Evolutionary conservation across 306 rosid genomes (phyloP).

Genomic region (Inga oerstediana): DNA sequence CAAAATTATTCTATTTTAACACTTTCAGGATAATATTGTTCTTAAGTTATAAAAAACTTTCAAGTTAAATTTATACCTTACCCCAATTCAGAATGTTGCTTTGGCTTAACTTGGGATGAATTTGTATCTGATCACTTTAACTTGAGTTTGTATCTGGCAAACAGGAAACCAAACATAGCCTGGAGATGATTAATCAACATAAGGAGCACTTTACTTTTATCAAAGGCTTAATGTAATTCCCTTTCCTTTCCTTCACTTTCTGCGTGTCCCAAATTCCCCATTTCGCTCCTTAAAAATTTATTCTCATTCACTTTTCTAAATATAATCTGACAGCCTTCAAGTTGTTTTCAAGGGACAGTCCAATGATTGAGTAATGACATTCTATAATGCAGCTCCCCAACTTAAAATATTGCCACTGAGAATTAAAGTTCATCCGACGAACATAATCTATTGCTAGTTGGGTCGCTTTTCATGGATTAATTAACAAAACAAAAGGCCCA

Average conservation of each 20-base stretch:
- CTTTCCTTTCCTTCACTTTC: background rate
- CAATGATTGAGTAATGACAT: constrained; percentile 3
- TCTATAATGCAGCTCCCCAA: background rate
- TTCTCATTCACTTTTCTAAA: constrained; percentile 18
- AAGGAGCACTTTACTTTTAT: background rate
- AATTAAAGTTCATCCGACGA: constrained; percentile 1
- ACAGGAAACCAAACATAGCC: background rate
- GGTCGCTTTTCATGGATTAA: background rate
- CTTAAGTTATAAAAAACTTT: too few relatives aligned
- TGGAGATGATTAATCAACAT: background rate
- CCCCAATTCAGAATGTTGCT: background rate
- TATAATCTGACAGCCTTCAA: background rate
- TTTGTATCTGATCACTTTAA: background rate
- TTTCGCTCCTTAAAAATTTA: constrained; percentile 25
- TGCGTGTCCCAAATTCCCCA: constrained; percentile 6
- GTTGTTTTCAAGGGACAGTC: background rate
- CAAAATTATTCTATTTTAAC: too few relatives aligned
- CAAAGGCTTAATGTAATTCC: background rate
- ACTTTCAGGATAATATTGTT: too few relatives aligned
- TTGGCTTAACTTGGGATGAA: background rate
- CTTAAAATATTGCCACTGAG: constrained; percentile 5
- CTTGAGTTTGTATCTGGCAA: background rate
- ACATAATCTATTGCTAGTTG: background rate
- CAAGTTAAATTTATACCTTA: too few relatives aligned
- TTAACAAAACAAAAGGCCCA: background rate